Conservation (phyloP, 129 eudicot species). For the Tanacetum coccineum region DNA sequence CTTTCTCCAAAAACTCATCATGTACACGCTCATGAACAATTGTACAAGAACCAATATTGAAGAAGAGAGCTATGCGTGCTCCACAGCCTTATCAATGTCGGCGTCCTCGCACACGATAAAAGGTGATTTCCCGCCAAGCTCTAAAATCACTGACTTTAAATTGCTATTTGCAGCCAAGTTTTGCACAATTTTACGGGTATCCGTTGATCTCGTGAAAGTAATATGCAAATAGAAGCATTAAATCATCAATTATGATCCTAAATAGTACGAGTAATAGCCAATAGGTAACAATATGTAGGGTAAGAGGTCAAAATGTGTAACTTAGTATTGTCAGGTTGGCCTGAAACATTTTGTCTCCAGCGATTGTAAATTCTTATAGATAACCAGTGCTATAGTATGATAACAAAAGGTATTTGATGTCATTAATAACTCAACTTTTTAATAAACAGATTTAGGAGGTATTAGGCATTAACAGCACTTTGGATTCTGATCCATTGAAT, state of each 20-base stretch:
- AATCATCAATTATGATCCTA: neutral
- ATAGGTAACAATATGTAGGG: neutral
- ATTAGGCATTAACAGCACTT: too few species aligned
- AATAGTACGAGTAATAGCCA: too few species aligned
- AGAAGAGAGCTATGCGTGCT: conserved; percentile 84
- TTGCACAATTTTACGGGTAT: conserved; percentile 44
- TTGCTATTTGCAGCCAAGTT: conserved; percentile 55
- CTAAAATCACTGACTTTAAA: too few species aligned
- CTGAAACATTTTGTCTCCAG: neutral
- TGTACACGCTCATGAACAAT: too few species aligned
- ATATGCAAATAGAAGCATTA: conserved; percentile 45
- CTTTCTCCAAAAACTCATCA: too few species aligned
- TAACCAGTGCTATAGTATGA: too few species aligned
- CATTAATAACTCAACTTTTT: too few species aligned
- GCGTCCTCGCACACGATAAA: conserved; percentile 85
- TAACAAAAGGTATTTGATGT: too few species aligned
- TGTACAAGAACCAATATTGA: conserved; percentile 85
- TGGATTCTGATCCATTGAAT: too few species aligned
- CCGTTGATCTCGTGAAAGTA: conserved; percentile 60
- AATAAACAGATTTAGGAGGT: too few species aligned
- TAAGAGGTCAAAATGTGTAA: neutral
- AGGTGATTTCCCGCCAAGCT: conserved; percentile 92
- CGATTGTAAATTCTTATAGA: too few species aligned
- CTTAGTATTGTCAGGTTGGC: neutral
- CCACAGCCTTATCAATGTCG: conserved; percentile 62